phyloP scores from a whole-genome alignment of 2,329 filamentous ascomycete species.

The Colletotrichum tabaci region DNA sequence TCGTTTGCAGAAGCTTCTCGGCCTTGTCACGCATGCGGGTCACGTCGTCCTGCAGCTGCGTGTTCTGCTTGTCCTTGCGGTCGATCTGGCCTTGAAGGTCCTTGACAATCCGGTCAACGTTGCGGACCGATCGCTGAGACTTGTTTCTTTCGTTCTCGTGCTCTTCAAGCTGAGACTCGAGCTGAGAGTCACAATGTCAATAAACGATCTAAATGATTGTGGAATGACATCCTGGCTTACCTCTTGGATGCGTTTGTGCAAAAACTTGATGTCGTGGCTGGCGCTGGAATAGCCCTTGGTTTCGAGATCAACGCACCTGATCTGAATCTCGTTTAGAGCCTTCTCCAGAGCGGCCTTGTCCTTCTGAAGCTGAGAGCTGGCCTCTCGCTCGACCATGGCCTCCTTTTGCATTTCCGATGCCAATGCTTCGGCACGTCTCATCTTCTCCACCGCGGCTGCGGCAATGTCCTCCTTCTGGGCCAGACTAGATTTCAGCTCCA shows the following conservation, averaged over 20 bases:
- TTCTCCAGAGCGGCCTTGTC: conserved; percentile 94
- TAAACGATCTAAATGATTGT: conserved; percentile 26
- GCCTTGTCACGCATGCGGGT: conserved; percentile 90
- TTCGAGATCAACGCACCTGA: conserved; percentile 92
- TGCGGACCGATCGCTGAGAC: conserved; percentile 89
- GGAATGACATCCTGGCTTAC: conserved; percentile 65
- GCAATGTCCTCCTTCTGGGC: conserved; percentile 96
- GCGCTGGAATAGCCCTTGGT: conserved; percentile 97
- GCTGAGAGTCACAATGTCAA: conserved; percentile 66
- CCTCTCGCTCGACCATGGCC: conserved; percentile 87
- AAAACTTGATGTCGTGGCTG: conserved; percentile 94
- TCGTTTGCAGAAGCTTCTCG: conserved; percentile 88
- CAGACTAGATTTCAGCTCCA: conserved; percentile 89
- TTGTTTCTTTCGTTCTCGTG: conserved; percentile 85
- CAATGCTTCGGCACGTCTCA: conserved; percentile 92
- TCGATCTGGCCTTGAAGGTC: conserved; percentile 94
- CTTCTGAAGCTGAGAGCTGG: conserved; percentile 84
- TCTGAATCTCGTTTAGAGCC: conserved; percentile 88
- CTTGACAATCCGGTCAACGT: conserved; percentile 93
- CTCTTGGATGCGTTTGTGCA: conserved; percentile 95
- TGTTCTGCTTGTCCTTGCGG: conserved; percentile 89
- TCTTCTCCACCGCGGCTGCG: conserved; percentile 93
- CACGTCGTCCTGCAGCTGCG: conserved; percentile 86
- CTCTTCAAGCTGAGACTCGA: conserved; percentile 88
- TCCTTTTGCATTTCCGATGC: conserved; percentile 94